Conservation (phyloP, 495 filamentous ascomycete genomes). For the Trichoderma asperelloides region DNA sequence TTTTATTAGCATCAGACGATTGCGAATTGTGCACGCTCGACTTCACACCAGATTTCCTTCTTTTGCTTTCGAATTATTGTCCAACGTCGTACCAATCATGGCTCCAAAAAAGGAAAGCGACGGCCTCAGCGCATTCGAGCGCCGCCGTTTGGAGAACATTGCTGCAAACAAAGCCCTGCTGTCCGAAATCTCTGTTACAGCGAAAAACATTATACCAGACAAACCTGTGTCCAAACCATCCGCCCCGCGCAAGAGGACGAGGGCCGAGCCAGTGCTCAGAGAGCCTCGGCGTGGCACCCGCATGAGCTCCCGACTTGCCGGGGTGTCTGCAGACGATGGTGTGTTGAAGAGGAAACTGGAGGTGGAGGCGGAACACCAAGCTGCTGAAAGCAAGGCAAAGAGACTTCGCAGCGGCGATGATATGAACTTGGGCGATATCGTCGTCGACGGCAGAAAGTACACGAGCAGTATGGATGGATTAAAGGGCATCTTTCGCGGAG, state of each 20-base stretch:
- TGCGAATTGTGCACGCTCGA: background rate
- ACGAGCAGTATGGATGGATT: slow-evolving; percentile 28
- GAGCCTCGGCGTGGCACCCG: slow-evolving; percentile 31
- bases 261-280: slow-evolving; percentile 22
- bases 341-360: slow-evolving; percentile 73
- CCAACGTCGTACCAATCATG: background rate
- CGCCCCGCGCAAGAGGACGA: slow-evolving; percentile 20
- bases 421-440: slow-evolving; percentile 65
- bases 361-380: slow-evolving; percentile 53
- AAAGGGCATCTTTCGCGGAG: slow-evolving; percentile 50
- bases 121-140: slow-evolving; percentile 45
- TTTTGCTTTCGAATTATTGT: background rate
- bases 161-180: slow-evolving; percentile 44
- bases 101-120: slow-evolving; percentile 19
- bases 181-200: slow-evolving; percentile 28
- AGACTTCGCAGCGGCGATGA: slow-evolving; percentile 59
- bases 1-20: background rate
- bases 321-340: slow-evolving; percentile 50
- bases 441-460: slow-evolving; percentile 66
- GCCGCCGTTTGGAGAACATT: slow-evolving; percentile 46
- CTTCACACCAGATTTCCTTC: background rate
- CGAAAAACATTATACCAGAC: slow-evolving; percentile 27
- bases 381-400: slow-evolving; percentile 59
- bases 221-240: slow-evolving; percentile 18
- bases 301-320: slow-evolving; percentile 43